phyloP scores from a whole-genome alignment of 2,329 filamentous ascomycete genomes.

The Paraconiothyrium sp. region DNA sequence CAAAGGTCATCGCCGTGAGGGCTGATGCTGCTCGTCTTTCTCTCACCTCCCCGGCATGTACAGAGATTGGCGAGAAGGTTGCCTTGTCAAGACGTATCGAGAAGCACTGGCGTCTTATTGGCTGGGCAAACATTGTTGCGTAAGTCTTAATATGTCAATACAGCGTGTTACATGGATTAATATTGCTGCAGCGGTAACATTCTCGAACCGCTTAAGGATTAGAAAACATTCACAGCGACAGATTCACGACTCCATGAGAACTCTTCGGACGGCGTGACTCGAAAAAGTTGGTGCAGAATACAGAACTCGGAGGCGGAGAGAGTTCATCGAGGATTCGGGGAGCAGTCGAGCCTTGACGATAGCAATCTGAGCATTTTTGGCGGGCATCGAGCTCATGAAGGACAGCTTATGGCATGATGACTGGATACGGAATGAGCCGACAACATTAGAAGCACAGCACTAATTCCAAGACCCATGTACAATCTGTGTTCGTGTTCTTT shows the following conservation, averaged over 20 bases:
- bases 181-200: slow-evolving; percentile 46
- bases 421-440: neutral
- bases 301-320: slow-evolving; percentile 17
- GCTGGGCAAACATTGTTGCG: slow-evolving; percentile 55
- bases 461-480: neutral
- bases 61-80: slow-evolving; percentile 97
- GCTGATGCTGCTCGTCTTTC: slow-evolving; percentile 96
- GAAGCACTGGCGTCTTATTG: slow-evolving; percentile 83
- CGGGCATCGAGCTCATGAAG: slow-evolving; percentile 32
- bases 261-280: neutral
- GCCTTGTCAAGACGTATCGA: slow-evolving; percentile 95
- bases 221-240: slow-evolving; percentile 8
- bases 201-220: slow-evolving; percentile 42
- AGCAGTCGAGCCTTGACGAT: slow-evolving; percentile 27
- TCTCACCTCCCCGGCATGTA: slow-evolving; percentile 93
- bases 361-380: slow-evolving; percentile 42
- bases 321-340: slow-evolving; percentile 33
- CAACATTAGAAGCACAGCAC: slow-evolving; percentile 3
- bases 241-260: neutral
- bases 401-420: neutral
- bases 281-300: slow-evolving; percentile 10
- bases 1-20: slow-evolving; percentile 96
- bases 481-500: neutral
- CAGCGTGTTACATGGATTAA: slow-evolving; percentile 27
- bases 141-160: slow-evolving; percentile 38